Conservation (phyloP, 208 protist genomes). For the Ichthyophonus hoferi region DNA sequence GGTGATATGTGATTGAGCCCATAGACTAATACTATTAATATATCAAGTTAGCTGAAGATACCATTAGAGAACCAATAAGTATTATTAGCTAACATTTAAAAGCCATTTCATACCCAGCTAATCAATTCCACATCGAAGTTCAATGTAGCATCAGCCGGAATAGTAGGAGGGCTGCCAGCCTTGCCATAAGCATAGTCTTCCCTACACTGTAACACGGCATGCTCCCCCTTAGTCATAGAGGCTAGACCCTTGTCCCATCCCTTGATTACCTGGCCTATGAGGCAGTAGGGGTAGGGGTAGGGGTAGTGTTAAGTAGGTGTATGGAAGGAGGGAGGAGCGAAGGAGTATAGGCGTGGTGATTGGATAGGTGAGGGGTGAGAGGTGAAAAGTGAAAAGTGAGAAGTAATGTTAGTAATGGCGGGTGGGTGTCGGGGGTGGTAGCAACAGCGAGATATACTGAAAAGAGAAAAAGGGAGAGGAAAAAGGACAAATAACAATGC, state of each 20-base stretch:
- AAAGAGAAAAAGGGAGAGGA: neutral
- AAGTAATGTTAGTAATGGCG: neutral
- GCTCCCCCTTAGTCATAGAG: conserved; percentile 27
- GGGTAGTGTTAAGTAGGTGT: neutral
- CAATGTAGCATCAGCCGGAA: conserved; percentile 78
- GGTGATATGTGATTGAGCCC: no score
- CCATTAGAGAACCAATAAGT: no score
- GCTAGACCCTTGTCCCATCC: conserved; percentile 81
- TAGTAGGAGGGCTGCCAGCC: conserved; percentile 49
- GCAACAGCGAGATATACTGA: neutral
- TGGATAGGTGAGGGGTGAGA: neutral
- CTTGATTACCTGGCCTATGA: conserved; percentile 78
- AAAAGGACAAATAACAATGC: neutral
- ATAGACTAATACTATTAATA: no score
- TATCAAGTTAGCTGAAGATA: no score
- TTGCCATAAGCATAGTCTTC: conserved; percentile 41
- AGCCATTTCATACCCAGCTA: neutral
- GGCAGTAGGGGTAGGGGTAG: neutral
- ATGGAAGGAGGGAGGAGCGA: neutral
- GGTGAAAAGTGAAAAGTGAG: neutral
- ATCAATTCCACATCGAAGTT: conserved; percentile 78
- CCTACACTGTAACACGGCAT: neutral
- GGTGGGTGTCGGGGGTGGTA: neutral
- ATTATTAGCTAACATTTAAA: no score
- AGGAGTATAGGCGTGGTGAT: neutral